phyloP scores from a whole-genome alignment of 345 rosid species.

The Boechera divaricarpa region DNA sequence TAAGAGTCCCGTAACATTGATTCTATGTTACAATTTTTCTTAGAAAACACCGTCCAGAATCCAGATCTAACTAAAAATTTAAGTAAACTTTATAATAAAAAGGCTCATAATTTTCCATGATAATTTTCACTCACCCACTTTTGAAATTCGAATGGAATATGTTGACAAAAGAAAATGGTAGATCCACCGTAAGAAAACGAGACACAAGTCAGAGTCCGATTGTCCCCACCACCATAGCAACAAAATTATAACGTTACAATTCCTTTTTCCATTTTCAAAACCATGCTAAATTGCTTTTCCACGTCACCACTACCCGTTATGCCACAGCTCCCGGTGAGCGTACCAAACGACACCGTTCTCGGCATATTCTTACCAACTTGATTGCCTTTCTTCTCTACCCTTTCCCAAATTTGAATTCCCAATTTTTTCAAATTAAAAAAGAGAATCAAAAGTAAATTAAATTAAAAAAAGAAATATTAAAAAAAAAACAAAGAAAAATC shows the following conservation, averaged over 20 bases:
- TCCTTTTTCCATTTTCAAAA: slow-evolving; percentile 13
- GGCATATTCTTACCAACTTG: slow-evolving; percentile 10
- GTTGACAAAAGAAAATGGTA: slow-evolving; percentile 28
- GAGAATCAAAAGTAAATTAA: slow-evolving; percentile 19
- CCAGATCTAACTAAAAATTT: too few relatives aligned
- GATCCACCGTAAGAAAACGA: slow-evolving; percentile 28
- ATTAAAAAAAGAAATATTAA: neutral
- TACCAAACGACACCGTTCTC: slow-evolving; percentile 26
- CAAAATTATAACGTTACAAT: slow-evolving; percentile 34
- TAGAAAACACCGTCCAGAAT: too few relatives aligned
- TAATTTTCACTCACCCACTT: neutral
- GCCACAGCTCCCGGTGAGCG: neutral
- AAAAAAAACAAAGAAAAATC: slow-evolving; percentile 19
- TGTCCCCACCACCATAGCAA: slow-evolving; percentile 39
- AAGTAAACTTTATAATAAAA: neutral
- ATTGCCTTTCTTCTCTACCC: slow-evolving; percentile 21
- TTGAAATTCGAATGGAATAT: slow-evolving; percentile 24
- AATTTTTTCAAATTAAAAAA: slow-evolving; percentile 26
- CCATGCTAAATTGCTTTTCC: slow-evolving; percentile 21
- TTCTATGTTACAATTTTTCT: too few relatives aligned
- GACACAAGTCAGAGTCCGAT: slow-evolving; percentile 3
- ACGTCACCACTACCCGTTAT: slow-evolving; percentile 41
- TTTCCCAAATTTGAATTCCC: slow-evolving; percentile 43
- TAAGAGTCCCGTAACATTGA: too few relatives aligned
- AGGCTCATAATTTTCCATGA: neutral